phyloP scores from a whole-genome alignment of 108 stramenopile genomes.

The Aureococcus anophagefferens region DNA sequence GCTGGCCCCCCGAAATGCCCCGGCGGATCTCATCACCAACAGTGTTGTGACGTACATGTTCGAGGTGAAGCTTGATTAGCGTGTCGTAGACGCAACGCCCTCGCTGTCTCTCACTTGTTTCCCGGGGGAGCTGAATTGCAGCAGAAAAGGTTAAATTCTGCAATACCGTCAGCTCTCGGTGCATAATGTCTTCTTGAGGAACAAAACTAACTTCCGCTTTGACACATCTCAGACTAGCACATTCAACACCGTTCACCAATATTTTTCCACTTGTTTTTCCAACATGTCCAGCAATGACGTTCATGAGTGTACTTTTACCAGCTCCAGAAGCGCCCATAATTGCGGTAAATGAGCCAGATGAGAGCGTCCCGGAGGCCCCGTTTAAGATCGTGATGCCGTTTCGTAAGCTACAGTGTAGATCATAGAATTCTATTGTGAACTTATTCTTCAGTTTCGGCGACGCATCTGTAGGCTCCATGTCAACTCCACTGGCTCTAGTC shows the following conservation, averaged over 20 bases:
- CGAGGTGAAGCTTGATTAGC: conserved; percentile 5
- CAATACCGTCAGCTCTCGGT: conserved; percentile 24
- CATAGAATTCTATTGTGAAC: no score
- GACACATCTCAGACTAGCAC: no score
- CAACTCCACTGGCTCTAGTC: no score
- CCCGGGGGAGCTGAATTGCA: conserved; percentile 8
- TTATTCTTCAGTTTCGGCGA: no score
- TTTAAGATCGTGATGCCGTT: no score
- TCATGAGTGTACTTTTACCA: conserved; percentile 29
- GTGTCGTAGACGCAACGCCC: not conserved
- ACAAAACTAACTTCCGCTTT: conserved; percentile 6
- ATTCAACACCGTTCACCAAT: not conserved
- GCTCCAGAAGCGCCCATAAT: conserved; percentile 24
- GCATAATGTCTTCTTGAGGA: conserved; percentile 40
- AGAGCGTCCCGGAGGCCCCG: no score
- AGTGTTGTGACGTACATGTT: not conserved
- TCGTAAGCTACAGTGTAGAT: no score
- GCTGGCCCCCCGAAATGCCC: conserved; percentile 29
- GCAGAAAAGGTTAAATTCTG: conserved; percentile 25
- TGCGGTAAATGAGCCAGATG: conserved; percentile 19
- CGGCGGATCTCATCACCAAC: conserved; percentile 4
- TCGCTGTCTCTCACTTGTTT: not conserved
- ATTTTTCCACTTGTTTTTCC: not conserved
- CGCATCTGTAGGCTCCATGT: no score
- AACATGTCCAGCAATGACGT: not conserved